Evolutionary conservation across 768 basidiomycete genomes (phyloP).

Genomic region (Pleurotus platypus): DNA sequence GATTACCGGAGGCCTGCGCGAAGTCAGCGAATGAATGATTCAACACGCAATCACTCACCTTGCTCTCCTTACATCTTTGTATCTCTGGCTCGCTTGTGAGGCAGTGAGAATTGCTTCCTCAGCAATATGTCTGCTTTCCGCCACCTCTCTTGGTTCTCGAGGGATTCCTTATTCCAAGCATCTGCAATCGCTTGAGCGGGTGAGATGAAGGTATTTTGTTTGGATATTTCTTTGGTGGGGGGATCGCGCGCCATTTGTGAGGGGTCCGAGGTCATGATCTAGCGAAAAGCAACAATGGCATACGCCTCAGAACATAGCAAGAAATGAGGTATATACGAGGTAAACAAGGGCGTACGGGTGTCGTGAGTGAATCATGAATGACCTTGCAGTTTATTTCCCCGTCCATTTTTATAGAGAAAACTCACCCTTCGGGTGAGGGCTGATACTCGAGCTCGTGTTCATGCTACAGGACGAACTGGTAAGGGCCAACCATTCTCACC

Average conservation of each 20-base stretch:
- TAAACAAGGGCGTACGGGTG: constrained; percentile 7
- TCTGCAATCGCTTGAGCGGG: constrained; percentile 65
- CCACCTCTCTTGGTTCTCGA: constrained; percentile 60
- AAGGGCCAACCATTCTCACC: constrained; percentile 36
- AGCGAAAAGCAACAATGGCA: constrained; percentile 27
- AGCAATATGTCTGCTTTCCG: constrained; percentile 28
- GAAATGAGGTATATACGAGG: constrained; percentile 19
- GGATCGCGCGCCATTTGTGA: constrained; percentile 12
- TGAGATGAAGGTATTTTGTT: constrained; percentile 32
- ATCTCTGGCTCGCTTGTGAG: constrained; percentile 3
- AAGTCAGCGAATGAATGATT: too few relatives aligned
- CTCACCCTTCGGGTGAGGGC: constrained; percentile 33
- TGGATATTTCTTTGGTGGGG: constrained; percentile 23
- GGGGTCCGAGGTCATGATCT: constrained; percentile 35
- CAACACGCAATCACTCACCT: background rate
- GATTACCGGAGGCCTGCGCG: background rate
- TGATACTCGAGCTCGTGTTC: constrained; percentile 31
- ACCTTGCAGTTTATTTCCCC: constrained; percentile 6
- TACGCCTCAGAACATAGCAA: constrained; percentile 25
- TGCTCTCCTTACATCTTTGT: background rate
- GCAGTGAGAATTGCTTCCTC: constrained; percentile 5
- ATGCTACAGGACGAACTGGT: constrained; percentile 31
- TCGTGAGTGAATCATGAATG: constrained; percentile 9
- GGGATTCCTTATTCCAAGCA: constrained; percentile 63
- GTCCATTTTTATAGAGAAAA: constrained; percentile 45